Conservation (phyloP, 2,329 filamentous ascomycete species). For the Fusarium stilboides region DNA sequence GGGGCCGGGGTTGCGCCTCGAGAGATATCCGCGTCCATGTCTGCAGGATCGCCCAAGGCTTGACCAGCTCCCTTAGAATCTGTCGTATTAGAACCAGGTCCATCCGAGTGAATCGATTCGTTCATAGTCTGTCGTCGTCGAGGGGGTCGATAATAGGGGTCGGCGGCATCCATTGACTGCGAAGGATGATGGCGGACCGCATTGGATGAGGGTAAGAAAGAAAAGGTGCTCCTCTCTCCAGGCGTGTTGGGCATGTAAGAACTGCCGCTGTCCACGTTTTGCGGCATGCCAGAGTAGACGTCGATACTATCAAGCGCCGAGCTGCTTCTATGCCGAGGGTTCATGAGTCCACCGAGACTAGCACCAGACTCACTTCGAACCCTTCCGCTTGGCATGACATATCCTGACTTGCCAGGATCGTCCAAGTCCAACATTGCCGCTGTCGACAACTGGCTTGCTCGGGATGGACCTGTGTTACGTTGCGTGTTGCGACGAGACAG, state of each 20-base stretch:
- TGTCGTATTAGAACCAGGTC: constrained; percentile 49
- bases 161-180: constrained; percentile 68
- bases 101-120: constrained; percentile 54
- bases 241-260: constrained; percentile 82
- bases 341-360: constrained; percentile 68
- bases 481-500: constrained; percentile 80
- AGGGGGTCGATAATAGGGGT: constrained; percentile 92
- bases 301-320: constrained; percentile 70
- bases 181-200: constrained; percentile 63
- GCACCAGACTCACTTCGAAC: constrained; percentile 74
- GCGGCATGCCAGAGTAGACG: constrained; percentile 59
- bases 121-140: constrained; percentile 76
- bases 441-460: constrained; percentile 86
- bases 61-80: constrained; percentile 59
- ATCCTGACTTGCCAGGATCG: constrained; percentile 74
- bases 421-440: constrained; percentile 83
- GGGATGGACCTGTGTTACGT: constrained; percentile 71
- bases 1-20: constrained; percentile 61
- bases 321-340: constrained; percentile 66
- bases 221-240: constrained; percentile 78
- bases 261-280: constrained; percentile 72
- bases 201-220: constrained; percentile 75
- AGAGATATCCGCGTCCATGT: constrained; percentile 60
- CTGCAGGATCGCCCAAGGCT: constrained; percentile 56
- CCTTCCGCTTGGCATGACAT: constrained; percentile 67